phyloP scores from a whole-genome alignment of 176 grass and related monocot species.

The Carex kokanica region DNA sequence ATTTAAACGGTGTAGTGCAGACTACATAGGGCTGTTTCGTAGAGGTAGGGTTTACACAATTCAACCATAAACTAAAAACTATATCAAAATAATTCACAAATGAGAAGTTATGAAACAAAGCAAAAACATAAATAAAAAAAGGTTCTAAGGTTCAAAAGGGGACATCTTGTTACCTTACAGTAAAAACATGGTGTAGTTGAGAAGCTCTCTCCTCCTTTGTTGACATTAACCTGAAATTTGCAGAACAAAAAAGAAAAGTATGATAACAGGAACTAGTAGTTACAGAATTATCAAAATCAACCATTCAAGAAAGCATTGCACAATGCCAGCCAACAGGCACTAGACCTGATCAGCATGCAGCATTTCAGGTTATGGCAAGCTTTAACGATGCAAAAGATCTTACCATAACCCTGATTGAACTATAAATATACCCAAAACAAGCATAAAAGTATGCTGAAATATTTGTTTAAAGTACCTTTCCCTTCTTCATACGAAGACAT shows the following conservation, averaged over 20 bases:
- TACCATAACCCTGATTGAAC: neutral
- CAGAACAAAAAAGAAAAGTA: constrained; percentile 20
- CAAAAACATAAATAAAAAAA: neutral
- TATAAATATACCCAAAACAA: neutral
- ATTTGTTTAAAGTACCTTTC: constrained; percentile 45
- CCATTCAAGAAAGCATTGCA: neutral
- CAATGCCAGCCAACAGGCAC: neutral
- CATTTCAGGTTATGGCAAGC: neutral
- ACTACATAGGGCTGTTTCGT: neutral
- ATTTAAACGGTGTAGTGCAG: neutral
- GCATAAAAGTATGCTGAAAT: neutral
- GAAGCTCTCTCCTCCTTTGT: constrained; percentile 42
- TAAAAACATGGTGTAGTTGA: constrained; percentile 48
- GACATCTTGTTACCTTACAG: constrained; percentile 56
- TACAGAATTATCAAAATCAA: neutral
- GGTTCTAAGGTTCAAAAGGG: neutral
- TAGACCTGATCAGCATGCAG: neutral
- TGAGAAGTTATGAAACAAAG: neutral
- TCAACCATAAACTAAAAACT: neutral
- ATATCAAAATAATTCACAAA: neutral
- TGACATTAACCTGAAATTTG: constrained; percentile 52
- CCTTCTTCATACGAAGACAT: constrained; percentile 81
- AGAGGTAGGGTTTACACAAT: neutral
- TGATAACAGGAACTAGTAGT: neutral
- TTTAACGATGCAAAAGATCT: constrained; percentile 5